Base-by-base conservation (phyloP, 2,329 filamentous ascomycete species). In the Penicillium sp. region DNA sequence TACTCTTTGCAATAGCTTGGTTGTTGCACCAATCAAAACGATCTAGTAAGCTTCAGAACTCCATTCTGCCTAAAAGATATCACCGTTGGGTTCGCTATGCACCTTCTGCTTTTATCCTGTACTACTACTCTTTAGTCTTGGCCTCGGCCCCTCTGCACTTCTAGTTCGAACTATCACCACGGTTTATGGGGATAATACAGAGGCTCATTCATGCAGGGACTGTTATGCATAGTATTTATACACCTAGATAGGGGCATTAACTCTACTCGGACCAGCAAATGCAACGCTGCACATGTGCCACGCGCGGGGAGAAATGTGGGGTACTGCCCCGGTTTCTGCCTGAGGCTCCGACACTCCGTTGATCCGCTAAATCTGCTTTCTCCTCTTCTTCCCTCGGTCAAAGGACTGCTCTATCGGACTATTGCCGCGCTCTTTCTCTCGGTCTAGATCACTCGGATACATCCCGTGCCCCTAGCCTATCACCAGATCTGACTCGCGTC, bases 251-350 rank as follows among this genome's bases (percentile, higher is more conserved):
- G 8, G 9, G 10, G 6, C 6, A 30, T 30, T 13, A 13, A 13
- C 27, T 11, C 27, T 2, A 30, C 27, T 30, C 9, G 27, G 27
- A 8, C 14, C 18, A 20, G 11, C 36, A 14, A 1, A 14, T 40
- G 38, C 24, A 40, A 22, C 10, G 18, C 13, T 14, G 4, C 20
- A 10, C 24, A 27, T 25, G 22, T 44, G 41, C 41, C 16, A 35
- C 43, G 41, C 53, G 53, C 54, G 33, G 33, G 56, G 58, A 61
- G 47, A 60, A 58, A 58, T 51, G 61, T 58, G 60, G 60, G 61
- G 61, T 54, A 6, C 4, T 48, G 45, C 60, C 57, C 53, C 57
- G 24, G 57, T 51, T 58, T 57, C 52, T 58, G 60, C 60, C 60
- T 60, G 38, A 61, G 60, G 58, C 54, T 10, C n/a, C n/a, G 5